These are phyloP conservation scores for Dorcoceras hygrometricum DNA, from an alignment of 257 asterid species.

Conservation along the genomic window DNA sequence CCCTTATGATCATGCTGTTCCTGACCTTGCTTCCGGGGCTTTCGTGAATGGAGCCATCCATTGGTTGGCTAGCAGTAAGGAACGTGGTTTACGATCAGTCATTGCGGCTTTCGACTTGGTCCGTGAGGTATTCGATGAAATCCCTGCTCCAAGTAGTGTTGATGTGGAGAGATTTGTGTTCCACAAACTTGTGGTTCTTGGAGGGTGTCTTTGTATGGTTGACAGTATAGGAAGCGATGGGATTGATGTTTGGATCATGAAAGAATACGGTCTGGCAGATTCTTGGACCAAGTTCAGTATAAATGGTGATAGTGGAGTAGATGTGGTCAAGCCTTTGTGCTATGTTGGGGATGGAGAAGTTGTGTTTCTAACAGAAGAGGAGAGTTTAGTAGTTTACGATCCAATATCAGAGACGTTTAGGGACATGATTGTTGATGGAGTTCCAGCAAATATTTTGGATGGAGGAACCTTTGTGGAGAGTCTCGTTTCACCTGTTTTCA, in stretches of 20 bases:
- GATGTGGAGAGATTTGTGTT: constrained; percentile 26
- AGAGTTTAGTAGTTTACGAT: constrained; percentile 21
- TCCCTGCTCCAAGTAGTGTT: constrained; percentile 36
- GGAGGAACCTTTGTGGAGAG: constrained; percentile 33
- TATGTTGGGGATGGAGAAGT: constrained; percentile 31
- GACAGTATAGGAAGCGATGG: background rate
- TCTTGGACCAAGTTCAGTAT: constrained; percentile 41
- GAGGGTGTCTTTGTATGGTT: constrained; percentile 45
- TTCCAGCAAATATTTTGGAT: constrained; percentile 16
- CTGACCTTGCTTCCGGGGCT: constrained; percentile 27
- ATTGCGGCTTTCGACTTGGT: constrained; percentile 41
- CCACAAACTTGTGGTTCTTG: constrained; percentile 32
- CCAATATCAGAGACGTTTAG: constrained; percentile 16
- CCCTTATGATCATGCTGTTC: constrained; percentile 40
- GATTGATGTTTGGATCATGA: constrained; percentile 44
- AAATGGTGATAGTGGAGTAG: background rate
- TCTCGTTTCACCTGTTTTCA: constrained; percentile 31
- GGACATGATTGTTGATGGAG: constrained; percentile 30
- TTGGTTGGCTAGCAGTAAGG: constrained; percentile 39
- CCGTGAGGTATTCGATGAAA: constrained; percentile 34
- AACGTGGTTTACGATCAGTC: constrained; percentile 27
- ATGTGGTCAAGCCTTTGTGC: constrained; percentile 23
- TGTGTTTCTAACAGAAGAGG: constrained; percentile 22
- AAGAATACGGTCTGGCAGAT: constrained; percentile 33
- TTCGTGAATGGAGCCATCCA: constrained; percentile 40